phyloP scores from a whole-genome alignment of 1,139 yeast genomes.

The Torulaspora pretoriensis region DNA sequence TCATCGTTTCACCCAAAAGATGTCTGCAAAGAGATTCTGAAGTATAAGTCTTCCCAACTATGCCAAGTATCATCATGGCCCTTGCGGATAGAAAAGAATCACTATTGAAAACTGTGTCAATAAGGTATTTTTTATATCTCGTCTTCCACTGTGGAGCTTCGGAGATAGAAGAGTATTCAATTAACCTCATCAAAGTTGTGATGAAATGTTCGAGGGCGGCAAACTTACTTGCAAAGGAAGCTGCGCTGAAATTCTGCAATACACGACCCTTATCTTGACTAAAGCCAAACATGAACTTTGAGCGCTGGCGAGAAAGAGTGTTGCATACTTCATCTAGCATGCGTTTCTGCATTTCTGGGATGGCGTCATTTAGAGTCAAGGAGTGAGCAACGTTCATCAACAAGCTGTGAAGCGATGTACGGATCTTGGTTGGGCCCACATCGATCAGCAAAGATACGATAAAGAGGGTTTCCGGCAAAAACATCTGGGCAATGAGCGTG shows the following conservation, averaged over 20 bases:
- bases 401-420: conserved; percentile 61
- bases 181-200: conserved; percentile 54
- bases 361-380: conserved; percentile 54
- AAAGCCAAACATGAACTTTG: conserved; percentile 71
- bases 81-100: conserved; percentile 66
- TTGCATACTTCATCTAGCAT: conserved; percentile 52
- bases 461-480: conserved; percentile 68
- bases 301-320: conserved; percentile 66
- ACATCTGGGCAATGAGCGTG: conserved; percentile 58
- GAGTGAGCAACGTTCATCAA: conserved; percentile 71
- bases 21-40: conserved; percentile 52
- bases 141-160: conserved; percentile 58
- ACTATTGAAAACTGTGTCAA: conserved; percentile 59
- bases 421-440: conserved; percentile 65
- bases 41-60: conserved; percentile 60
- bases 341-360: conserved; percentile 44
- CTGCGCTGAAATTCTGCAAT: conserved; percentile 38
- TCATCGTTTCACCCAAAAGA: conserved; percentile 37
- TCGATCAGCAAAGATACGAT: conserved; percentile 69
- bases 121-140: conserved; percentile 64
- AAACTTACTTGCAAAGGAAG: conserved; percentile 49
- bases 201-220: conserved; percentile 61
- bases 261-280: conserved; percentile 55
- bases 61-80: conserved; percentile 69
- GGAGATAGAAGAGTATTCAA: conserved; percentile 50